Base-by-base conservation (phyloP, 208 protist genomes). In the Phytomonas sp. region DNA sequence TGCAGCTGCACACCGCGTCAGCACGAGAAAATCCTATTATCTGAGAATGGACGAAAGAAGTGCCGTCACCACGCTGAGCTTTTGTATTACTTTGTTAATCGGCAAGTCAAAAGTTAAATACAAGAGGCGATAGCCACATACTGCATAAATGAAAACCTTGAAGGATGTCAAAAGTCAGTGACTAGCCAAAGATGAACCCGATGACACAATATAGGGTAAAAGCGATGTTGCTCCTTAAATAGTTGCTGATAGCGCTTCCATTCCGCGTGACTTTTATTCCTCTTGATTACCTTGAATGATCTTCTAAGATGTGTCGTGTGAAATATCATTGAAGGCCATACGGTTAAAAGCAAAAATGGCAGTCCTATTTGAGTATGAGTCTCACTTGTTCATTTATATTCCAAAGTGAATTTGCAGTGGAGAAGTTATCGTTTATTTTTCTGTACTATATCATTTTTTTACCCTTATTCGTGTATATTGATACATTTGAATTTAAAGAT, bases 61-160 rank as follows among this genome's bases (percentile, higher is more conserved):
- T 94, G 88, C 67, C 85, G 88, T 36, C 88, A 94, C 63, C 29
- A 91, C 1, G 86, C 86, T n/a, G 71, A 94, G 75, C 70, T 92
- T 29, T 70, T 86, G 37, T 85, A 86, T 73, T 89, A 78, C 76
- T 89, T 90, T 72, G 34, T 83, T 12, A 72, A 73, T 29, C 73
- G 73, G 12, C 79, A 88, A 60, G 68, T 77, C 19, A 56, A 56
- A 5, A 56, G 1, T 26, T 19, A 56, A 49, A 56, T 26, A 56
- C 45, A 6, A 56, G 5, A 37, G 3, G 8, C 45, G 26, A 56
- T 26, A 56, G 19, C 4, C 19, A 56, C 45, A 26, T 56, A 6
- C 45, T 1, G 45, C 45, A 19, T 7, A 6, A 6, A 56, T 56
- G 45, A 26, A 56, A 56, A 19, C 45, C 19, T 26, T 56, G 16